A percentile compares a stretch with the other conserved stretches of the same genome.
Evolutionary conservation across 2,329 filamentous ascomycete genomes (phyloP).

Genomic region (Biscogniauxia marginata): DNA sequence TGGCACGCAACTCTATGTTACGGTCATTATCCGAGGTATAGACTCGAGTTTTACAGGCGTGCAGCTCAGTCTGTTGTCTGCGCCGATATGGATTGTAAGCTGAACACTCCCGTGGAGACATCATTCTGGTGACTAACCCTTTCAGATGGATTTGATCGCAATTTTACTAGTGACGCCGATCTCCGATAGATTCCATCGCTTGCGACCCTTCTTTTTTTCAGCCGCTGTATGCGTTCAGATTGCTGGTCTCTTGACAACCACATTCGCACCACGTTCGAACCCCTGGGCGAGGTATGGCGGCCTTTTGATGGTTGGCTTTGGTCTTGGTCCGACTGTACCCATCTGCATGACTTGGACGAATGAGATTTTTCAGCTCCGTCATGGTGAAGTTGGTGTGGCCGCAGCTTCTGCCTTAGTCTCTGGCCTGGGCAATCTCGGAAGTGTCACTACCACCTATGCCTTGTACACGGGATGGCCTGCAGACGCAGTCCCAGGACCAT

Average conservation of each 20-base stretch:
- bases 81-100: slow-evolving; percentile 87
- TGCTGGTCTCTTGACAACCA: slow-evolving; percentile 73
- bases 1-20: slow-evolving; percentile 84
- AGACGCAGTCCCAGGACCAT: slow-evolving; percentile 65
- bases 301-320: slow-evolving; percentile 86
- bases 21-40: slow-evolving; percentile 79
- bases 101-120: neutral
- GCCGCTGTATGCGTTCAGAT: slow-evolving; percentile 77
- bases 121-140: slow-evolving; percentile 9
- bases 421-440: slow-evolving; percentile 82
- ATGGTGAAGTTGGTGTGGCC: slow-evolving; percentile 88
- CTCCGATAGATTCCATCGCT: slow-evolving; percentile 80
- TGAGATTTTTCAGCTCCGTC: slow-evolving; percentile 84
- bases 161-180: slow-evolving; percentile 83
- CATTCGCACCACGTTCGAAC: slow-evolving; percentile 64
- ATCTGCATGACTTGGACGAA: slow-evolving; percentile 94
- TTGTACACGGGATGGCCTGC: slow-evolving; percentile 83
- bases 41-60: slow-evolving; percentile 71
- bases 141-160: slow-evolving; percentile 79
- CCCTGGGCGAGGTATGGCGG: slow-evolving; percentile 86
- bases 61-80: slow-evolving; percentile 77
- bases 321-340: slow-evolving; percentile 84
- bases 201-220: slow-evolving; percentile 79
- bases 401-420: slow-evolving; percentile 83
- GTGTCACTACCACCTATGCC: slow-evolving; percentile 84